These are phyloP conservation scores for Helicostylum pulchrum DNA, from an alignment of 192 early-diverging fungal species.

Conservation along the genomic window DNA sequence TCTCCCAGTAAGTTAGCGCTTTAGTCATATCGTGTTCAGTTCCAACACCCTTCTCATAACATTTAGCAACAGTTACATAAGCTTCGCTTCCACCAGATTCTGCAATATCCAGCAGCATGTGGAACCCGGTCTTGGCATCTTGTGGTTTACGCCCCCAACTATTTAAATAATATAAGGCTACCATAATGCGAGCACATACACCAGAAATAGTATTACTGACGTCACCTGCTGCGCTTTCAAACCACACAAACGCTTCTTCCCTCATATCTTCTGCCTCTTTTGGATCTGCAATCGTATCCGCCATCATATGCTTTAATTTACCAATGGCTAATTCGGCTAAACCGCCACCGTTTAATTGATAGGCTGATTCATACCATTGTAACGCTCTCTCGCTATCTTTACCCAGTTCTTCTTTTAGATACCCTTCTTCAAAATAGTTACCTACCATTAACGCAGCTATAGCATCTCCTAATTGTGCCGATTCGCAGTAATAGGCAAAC, in stretches of 20 bases:
- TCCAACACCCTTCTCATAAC: constrained; percentile 35
- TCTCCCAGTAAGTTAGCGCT: constrained; percentile 30
- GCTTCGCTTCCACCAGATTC: constrained; percentile 27
- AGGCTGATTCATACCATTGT: constrained; percentile 25
- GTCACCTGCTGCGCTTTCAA: constrained; percentile 8
- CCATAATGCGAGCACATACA: constrained; percentile 21
- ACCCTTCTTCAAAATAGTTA: constrained; percentile 32
- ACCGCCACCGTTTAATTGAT: constrained; percentile 11
- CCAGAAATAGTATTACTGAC: neutral
- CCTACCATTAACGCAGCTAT: constrained; percentile 30
- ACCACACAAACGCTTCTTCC: constrained; percentile 10
- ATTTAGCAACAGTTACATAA: constrained; percentile 25
- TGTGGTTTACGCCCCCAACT: constrained; percentile 27
- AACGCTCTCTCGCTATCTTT: constrained; percentile 18
- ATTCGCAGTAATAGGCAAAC: constrained; percentile 25
- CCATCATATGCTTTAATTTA: constrained; percentile 19
- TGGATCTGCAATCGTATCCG: neutral
- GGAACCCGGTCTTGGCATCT: constrained; percentile 18
- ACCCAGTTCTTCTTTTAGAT: constrained; percentile 3
- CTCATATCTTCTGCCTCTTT: constrained; percentile 16
- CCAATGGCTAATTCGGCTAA: constrained; percentile 30
- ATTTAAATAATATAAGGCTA: constrained; percentile 30
- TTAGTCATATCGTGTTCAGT: constrained; percentile 3
- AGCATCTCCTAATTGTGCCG: constrained; percentile 23
- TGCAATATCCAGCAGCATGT: constrained; percentile 18